Evolutionary conservation across 1,284 basidiomycete species (phyloP), one percentile per base, ranked within the genome.

Genomic region (Moniliophthora roreri): DNA sequence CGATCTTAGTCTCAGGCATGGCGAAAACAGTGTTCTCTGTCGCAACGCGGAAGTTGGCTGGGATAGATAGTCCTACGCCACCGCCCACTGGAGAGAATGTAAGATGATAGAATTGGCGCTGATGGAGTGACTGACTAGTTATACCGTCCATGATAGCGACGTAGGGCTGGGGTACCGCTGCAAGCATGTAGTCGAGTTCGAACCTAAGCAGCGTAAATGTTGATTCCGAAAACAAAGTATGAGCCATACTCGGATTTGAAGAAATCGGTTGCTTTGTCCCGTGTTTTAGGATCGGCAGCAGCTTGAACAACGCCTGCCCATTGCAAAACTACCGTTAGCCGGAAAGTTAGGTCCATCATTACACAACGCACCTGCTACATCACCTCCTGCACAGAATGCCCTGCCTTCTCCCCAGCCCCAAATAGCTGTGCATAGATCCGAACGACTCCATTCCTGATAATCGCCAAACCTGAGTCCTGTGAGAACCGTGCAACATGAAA

Each of bases 1-100:
- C 94, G 59, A 96, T 95, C 67, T 91, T 93, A 20, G 92, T 92
- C 73, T 98, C 95, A 34, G 97, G 97, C 96, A 99, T 99, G n/a
- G 95, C 91, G 66, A 95, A 92, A 0, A 81, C 58, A 0, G 96
- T 98, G 41, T 90, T 90, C 69, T 98, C 94, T 3, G 97, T 98
- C 3, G 95, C 95, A 54, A 99, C 82, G 57, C 97, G 82, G 73
- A 99, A 94, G 0, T 87, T 83, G 3, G 95, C 95, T 58, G 91
- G 85, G n/a, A 90, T 84, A 28, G 87, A 82, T 50, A 99, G 82
- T 45, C 97, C 97, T 32, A 93, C 92, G 48, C 97, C 97, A 53
- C 97, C 97, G 38, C 97, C 97, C 91, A 98, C 94, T 95, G 58
- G 37, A 51, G 55, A 57, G 52, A 60, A 50, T 58, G 50, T 36